Evolutionary conservation across 768 basidiomycete genomes (phyloP).

Genomic region (Heimioporus sp.): DNA sequence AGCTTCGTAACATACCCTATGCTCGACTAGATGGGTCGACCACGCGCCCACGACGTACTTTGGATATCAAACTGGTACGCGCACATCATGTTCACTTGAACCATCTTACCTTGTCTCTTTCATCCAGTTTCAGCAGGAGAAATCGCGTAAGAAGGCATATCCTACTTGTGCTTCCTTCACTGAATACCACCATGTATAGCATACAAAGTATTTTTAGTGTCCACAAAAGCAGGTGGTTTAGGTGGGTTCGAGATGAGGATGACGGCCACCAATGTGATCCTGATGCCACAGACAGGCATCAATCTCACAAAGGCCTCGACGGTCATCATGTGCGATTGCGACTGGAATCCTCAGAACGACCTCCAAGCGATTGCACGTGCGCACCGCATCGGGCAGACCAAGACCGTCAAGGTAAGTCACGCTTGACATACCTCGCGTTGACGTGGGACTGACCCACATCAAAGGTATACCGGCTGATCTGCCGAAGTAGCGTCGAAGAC

Average conservation of each 20-base stretch:
- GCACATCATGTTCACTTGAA: background rate
- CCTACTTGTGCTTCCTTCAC: background rate
- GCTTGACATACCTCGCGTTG: background rate
- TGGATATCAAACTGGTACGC: slow-evolving; percentile 57
- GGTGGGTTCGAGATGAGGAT: slow-evolving; percentile 35
- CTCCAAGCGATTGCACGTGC: slow-evolving; percentile 84
- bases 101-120: background rate
- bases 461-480: slow-evolving; percentile 68
- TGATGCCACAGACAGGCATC: slow-evolving; percentile 49
- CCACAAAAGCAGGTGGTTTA: slow-evolving; percentile 70
- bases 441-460: background rate
- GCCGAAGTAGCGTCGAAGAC: slow-evolving; percentile 70
- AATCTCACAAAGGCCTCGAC: slow-evolving; percentile 81
- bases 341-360: slow-evolving; percentile 76
- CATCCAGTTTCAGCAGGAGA: slow-evolving; percentile 54
- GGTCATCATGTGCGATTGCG: slow-evolving; percentile 76
- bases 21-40: slow-evolving; percentile 61
- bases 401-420: slow-evolving; percentile 53
- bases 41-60: slow-evolving; percentile 48
- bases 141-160: slow-evolving; percentile 43
- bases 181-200: slow-evolving; percentile 32
- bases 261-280: slow-evolving; percentile 2
- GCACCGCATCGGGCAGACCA: slow-evolving; percentile 78
- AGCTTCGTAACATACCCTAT: slow-evolving; percentile 54
- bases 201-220: slow-evolving; percentile 66